Evolutionary conservation across 148 eudicot genomes (phyloP).

Genomic region (Bassia scoparia): DNA sequence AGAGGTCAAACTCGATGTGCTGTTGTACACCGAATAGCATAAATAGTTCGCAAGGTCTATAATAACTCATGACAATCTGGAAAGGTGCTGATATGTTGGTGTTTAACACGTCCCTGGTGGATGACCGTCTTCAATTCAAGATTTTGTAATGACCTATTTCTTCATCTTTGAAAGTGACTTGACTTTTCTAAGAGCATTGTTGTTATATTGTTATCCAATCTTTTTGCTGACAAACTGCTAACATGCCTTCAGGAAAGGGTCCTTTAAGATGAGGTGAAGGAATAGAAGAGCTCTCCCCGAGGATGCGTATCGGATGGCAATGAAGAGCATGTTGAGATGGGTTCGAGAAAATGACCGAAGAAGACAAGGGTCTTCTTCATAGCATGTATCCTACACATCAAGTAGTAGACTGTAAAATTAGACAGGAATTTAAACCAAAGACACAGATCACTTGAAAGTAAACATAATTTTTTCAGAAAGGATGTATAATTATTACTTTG

Average conservation of each 20-base stretch:
- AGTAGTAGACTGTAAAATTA: constrained; percentile 37
- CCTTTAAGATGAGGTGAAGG: constrained; percentile 63
- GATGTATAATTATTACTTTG: no score
- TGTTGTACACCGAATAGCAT: constrained; percentile 54
- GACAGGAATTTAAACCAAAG: no score
- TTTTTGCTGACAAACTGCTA: background rate
- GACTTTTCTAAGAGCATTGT: background rate
- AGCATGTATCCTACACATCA: constrained; percentile 96
- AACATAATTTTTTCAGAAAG: no score
- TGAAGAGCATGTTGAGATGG: constrained; percentile 95
- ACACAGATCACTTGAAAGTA: no score
- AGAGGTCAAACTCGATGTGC: constrained; percentile 86
- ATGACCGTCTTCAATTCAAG: constrained; percentile 74
- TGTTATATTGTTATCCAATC: background rate
- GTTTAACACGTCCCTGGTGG: constrained; percentile 98
- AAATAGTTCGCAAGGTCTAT: constrained; percentile 81
- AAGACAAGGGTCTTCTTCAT: constrained; percentile 79
- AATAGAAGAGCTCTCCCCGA: constrained; percentile 62
- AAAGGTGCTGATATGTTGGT: constrained; percentile 91
- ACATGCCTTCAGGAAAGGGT: constrained; percentile 58
- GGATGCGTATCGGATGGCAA: constrained; percentile 76
- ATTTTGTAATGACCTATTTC: constrained; percentile 48
- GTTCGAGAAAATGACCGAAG: constrained; percentile 69
- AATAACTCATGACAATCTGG: constrained; percentile 81
- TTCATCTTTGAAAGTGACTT: background rate